Evolutionary conservation across 345 rosid genomes (phyloP), one percentile per base, ranked within the genome.

Genomic region (Acer saccharum): DNA sequence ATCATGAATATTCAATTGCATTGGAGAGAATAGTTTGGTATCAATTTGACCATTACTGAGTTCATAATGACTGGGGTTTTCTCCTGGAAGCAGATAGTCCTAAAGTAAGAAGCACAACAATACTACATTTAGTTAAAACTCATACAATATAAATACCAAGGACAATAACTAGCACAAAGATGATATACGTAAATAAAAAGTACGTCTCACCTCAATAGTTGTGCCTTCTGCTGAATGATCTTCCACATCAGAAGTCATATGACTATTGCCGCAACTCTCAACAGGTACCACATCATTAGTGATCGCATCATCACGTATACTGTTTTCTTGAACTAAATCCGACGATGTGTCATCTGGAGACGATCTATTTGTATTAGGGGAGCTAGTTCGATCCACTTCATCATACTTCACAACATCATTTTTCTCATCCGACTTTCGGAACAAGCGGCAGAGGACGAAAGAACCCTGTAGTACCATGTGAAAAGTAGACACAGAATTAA

Each of bases 371-470:
- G 78, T 73, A 68, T 83, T 52, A 16, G 92, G 93, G 60, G 94
- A 86, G 61, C 79, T 87, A 14, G 67, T 84, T 71, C 83, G 89
- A 73, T 87, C 93, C 57, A 80, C 78, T 78, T 86, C 91, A 18
- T 88, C 94, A 75, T 76, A 83, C 80, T 89, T 91, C 61, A 68
- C 70, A 46, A 12, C 70, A 73, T 69, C 89, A 65, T 35, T 61
- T 80, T 55, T 87, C 83, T 85, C 97, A 69, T 87, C 96, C 4
- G 88, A 81, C 81, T 93, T 95, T 55, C 87, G 90, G 81, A 95
- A 93, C 85, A 95, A 87, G 48, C 98, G 92, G 84, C 83, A 92
- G 60, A 95, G 93, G 76, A 95, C 97, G 79, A 85, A 95, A 46
- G 96, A 84, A 85, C 63, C 77, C 98, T 95, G 84, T 46, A 46